Evolutionary conservation across 306 rosid genomes (phyloP).

Genomic region (Albizia julibrissin): DNA sequence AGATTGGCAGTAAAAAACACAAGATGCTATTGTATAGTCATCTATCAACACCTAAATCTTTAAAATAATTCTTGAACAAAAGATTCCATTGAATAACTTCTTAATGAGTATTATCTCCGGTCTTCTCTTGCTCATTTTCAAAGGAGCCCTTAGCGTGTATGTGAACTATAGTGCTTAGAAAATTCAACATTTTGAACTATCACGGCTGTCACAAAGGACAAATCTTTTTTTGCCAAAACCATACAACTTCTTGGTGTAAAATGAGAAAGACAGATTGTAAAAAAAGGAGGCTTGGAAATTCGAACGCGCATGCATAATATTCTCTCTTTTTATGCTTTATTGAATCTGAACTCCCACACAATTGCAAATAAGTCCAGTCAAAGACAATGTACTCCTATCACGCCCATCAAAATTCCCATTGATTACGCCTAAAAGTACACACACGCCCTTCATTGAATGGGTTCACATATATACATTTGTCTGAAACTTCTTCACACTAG

Average conservation of each 20-base stretch:
- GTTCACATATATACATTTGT: neutral
- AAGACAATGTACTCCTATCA: slow-evolving; percentile 16
- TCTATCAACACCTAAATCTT: no score
- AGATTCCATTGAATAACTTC: no score
- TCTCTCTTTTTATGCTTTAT: slow-evolving; percentile 8
- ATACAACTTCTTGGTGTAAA: slow-evolving; percentile 12
- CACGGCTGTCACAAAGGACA: neutral
- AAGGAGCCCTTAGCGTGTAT: no score
- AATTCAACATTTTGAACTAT: neutral
- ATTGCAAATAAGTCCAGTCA: neutral
- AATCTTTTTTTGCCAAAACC: slow-evolving; percentile 27
- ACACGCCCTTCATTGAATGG: neutral
- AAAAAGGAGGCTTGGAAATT: slow-evolving; percentile 17
- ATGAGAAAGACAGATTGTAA: slow-evolving; percentile 23
- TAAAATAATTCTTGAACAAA: no score
- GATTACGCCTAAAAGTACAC: neutral
- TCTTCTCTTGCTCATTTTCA: no score
- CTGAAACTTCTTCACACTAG: neutral
- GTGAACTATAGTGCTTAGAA: neutral
- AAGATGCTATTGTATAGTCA: no score
- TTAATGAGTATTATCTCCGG: no score
- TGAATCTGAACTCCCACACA: slow-evolving; percentile 12
- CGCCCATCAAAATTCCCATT: neutral
- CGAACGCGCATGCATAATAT: slow-evolving; percentile 25
- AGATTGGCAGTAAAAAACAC: no score